Base-by-base conservation (phyloP, 176 grass and related monocot species). In the sorghum (Sorghum bicolor) region DNA sequence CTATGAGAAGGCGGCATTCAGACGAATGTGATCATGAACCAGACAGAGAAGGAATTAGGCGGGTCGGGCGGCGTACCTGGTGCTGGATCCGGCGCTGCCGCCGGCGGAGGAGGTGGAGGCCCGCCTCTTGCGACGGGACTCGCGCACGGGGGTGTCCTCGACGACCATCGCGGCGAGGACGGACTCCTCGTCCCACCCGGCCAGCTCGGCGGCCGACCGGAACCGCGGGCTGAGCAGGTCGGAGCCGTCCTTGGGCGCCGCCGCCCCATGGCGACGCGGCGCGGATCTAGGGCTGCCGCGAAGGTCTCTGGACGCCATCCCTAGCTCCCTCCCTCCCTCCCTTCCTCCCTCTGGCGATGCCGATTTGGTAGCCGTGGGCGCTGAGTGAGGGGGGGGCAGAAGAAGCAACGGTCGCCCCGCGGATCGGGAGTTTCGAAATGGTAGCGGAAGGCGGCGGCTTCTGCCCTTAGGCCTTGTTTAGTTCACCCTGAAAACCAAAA, bases 151-250 rank as follows among this genome's bases (percentile, higher is more conserved):
- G 50, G 96, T 98, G 82, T 98, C 96, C 63, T 98, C 96, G 76
- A 98, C 96, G 67, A 98, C 85, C 47, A 95, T 89, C 44, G 85
- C 80, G 14, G 95, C 95, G 31, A 93, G 69, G 74, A 97, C 62
- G 36, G 96, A 88, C 76, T 95, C 96, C 85, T 98, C 96, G 77
- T 98, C 96, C 96, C 96, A 98, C 37, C 93, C 93, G 26, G 93
- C 96, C 33, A 91, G 47, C 53, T 78, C 96, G 39, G 93, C 96
- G 1, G 91, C 96, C 6, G 92, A 95, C 2, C 96, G 89, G 89
- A 98, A 98, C 1, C 93, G 88, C 1, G 93, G 96, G 57, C 93
- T 95, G 72, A 98, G 85, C 7, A 95, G 39, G 39, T 76, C 71
- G 2, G 61, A 34, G 20, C 64, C 84, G 26, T 86, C 87, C 87